Evolutionary conservation across 2,329 filamentous ascomycete species (phyloP), one percentile per base, ranked within the genome.

Genomic region (Pyricularia sp.): DNA sequence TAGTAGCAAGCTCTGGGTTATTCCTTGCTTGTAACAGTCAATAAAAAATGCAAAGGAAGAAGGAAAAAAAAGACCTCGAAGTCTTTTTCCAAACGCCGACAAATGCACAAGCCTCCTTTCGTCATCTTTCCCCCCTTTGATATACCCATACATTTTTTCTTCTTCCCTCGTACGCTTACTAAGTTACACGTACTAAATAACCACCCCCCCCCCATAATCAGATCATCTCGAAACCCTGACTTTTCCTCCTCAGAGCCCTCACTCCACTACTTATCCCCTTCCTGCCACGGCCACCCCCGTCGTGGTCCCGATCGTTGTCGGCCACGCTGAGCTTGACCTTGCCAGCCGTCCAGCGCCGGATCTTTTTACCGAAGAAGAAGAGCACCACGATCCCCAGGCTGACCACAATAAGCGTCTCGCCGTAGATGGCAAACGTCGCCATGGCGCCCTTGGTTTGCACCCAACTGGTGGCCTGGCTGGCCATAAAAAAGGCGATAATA

Each of bases 321-420:
- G 28, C 64, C 3, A 30, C 17, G 28, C 65, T 12, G 20, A 59
- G 65, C n/a, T 71, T 65, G 31, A 77, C 73, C 6, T 67, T 74
- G 17, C 77, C 76, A 0, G 73, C 76, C 0, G 76, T 75, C 75
- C 73, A 77, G 25, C 70, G 61, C 1, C 77, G 72, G n/a, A 78
- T 64, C 64, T 68, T 69, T 61, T 73, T 73, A 7, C 75, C 75
- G 36, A 69, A 72, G 31, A 75, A 73, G 59, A 73, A 77, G 30
- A 79, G 72, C 0, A 70, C 63, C 0, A 76, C 75, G 36, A 79
- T 68, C 2, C 76, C 74, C 6, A 79, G 70, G 3, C 73, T 73
- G 3, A 75, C 63, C 1, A 78, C 74, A 36, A 77, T 73, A 66
- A 78, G 72, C 20, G 73, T 72, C 69, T 77, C 77, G 17, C 74